phyloP scores from a whole-genome alignment of 1,139 yeast species.

The Saccharomyces hybrid region DNA sequence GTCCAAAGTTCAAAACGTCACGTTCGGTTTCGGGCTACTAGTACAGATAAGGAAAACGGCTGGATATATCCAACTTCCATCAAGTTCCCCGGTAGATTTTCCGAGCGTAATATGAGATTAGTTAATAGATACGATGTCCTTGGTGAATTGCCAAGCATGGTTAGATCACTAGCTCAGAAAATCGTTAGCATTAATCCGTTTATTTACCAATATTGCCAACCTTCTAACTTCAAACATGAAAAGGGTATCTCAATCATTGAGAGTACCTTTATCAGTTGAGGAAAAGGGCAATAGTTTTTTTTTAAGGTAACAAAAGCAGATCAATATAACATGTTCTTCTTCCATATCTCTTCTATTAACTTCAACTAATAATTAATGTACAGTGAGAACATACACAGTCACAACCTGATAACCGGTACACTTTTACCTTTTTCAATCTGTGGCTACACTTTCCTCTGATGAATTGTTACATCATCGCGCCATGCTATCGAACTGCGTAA shows the following conservation, averaged over 20 bases:
- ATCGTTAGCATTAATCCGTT: constrained; percentile 82
- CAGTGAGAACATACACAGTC: neutral
- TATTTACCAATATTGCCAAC: constrained; percentile 74
- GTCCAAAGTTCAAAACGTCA: constrained; percentile 39
- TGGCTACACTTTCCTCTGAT: neutral
- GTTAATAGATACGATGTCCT: constrained; percentile 83
- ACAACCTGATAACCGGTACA: neutral
- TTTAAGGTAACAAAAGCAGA: neutral
- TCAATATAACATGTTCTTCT: neutral
- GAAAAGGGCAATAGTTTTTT: neutral
- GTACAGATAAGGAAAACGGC: constrained; percentile 52
- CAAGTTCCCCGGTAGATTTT: constrained; percentile 39
- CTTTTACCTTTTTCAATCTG: neutral
- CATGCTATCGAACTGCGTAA: neutral
- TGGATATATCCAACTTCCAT: constrained; percentile 73
- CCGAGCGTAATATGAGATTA: constrained; percentile 44
- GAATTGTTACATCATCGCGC: neutral
- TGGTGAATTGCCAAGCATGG: constrained; percentile 81
- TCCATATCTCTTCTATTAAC: neutral
- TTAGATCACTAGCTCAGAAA: constrained; percentile 70
- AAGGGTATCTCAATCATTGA: constrained; percentile 27
- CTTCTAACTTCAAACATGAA: constrained; percentile 22
- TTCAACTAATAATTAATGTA: neutral
- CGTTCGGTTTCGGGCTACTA: constrained; percentile 49
- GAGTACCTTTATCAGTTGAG: constrained; percentile 24